Base-by-base conservation (phyloP, 2,329 filamentous ascomycete genomes). In the Colletotrichum endophyticum region DNA sequence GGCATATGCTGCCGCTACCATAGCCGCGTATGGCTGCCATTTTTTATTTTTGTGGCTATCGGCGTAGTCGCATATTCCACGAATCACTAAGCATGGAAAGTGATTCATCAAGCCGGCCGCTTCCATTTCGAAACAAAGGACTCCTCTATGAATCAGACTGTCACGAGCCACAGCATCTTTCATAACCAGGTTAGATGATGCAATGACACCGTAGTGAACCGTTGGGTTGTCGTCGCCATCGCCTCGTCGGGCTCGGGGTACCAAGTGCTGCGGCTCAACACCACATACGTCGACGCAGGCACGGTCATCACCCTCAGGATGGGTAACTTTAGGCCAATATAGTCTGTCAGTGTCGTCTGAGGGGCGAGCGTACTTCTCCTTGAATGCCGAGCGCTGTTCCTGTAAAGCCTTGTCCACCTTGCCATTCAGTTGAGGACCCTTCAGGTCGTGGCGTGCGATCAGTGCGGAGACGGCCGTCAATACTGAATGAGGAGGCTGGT, bases 11-110 rank as follows among this genome's bases (percentile, higher is more conserved):
- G 85, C 85, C 0, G 85, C 85, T 0, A 81, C 81, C 0, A 78
- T 78, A 1, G 86, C 83, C 0, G 85, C 84, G 73, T 85, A 86
- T 1, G 49, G 44, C 22, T 86, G 84, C 85, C 84, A 87, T 5
- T 22, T 39, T 8, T 86, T 81, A n/a, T 81, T 82, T 67, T 87
- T 87, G 72, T 87, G 84, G 0, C 80, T 83, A 70, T 87, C 86
- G 7, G 84, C 81, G 64, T 87, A 87, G 68, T 87, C 84, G 22
- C 83, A 87, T 0, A 88, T 84, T 0, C 85, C 85, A 11, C 84
- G 81, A 19, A 88, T 83, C 0, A 84, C 80, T 0, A 87, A 70
- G 28, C 83, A 87, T 0, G 83, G 82, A 1, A 85, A 79, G 1
- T 80, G 44, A 16, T 80, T 76, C 79, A 81, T 80, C 0, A 83